phyloP scores from a whole-genome alignment of 202 grass and related monocot species.

The Schoenoplectus triqueter region DNA sequence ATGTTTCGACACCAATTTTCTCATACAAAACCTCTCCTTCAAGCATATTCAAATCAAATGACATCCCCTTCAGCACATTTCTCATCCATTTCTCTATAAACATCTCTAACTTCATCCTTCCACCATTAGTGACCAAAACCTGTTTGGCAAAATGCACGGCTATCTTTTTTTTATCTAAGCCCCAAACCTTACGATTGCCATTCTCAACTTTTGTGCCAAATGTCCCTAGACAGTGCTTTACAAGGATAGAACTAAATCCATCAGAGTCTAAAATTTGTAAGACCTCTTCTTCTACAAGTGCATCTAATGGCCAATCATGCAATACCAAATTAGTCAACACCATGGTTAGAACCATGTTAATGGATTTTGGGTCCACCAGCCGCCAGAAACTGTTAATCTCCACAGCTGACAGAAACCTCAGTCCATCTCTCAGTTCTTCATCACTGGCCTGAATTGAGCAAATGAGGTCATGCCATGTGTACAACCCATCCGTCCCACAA shows the following conservation, averaged over 20 bases:
- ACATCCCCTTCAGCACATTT: slow-evolving; percentile 68
- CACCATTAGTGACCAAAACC: slow-evolving; percentile 46
- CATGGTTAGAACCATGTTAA: slow-evolving; percentile 75
- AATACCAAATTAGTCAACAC: slow-evolving; percentile 78
- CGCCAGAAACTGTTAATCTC: slow-evolving; percentile 92
- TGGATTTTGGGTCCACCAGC: slow-evolving; percentile 53
- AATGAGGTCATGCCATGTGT: slow-evolving; percentile 72
- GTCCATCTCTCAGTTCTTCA: slow-evolving; percentile 62
- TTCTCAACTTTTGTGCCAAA: slow-evolving; percentile 63
- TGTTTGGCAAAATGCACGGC: slow-evolving; percentile 68
- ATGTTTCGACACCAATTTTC: slow-evolving; percentile 73
- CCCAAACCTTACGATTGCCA: slow-evolving; percentile 49
- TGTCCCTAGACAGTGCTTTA: slow-evolving; percentile 63
- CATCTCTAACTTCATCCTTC: slow-evolving; percentile 76
- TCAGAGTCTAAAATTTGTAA: slow-evolving; percentile 74
- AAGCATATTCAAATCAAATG: slow-evolving; percentile 71
- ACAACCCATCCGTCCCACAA: slow-evolving; percentile 45
- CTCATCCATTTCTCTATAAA: slow-evolving; percentile 83
- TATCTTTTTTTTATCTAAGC: slow-evolving; percentile 65
- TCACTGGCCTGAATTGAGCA: slow-evolving; percentile 84
- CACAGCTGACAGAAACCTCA: slow-evolving; percentile 61
- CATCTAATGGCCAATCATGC: slow-evolving; percentile 76
- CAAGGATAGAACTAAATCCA: slow-evolving; percentile 61
- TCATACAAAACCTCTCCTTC: slow-evolving; percentile 85
- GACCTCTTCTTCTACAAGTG: slow-evolving; percentile 62